Conservation (phyloP, 1,284 basidiomycete species). For the Cerioporus squamosus region DNA sequence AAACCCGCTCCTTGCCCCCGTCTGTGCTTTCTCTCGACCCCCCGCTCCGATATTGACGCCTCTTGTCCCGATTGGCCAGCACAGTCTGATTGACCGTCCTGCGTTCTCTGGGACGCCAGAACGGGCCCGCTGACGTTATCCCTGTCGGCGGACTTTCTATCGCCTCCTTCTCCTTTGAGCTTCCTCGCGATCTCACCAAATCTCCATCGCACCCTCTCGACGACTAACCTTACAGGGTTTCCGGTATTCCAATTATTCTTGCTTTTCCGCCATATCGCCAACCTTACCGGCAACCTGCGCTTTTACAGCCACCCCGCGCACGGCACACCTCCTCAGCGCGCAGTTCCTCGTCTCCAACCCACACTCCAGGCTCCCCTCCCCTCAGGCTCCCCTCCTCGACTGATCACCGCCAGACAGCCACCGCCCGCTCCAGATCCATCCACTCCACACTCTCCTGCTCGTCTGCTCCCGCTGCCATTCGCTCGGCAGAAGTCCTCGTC, state of each 20-base stretch:
- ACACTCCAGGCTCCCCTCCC: constrained; percentile 2
- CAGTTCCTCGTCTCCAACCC: neutral
- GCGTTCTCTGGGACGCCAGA: constrained; percentile 11
- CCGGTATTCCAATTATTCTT: constrained; percentile 21
- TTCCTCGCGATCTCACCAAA: constrained; percentile 19
- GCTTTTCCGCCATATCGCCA: neutral
- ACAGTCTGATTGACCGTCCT: constrained; percentile 13
- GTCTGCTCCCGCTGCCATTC: constrained; percentile 24
- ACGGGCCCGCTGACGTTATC: constrained; percentile 27
- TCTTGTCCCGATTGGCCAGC: constrained; percentile 33
- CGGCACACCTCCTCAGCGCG: neutral
- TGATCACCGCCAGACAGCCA: constrained; percentile 24
- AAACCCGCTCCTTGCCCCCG: constrained; percentile 23
- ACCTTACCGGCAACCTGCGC: constrained; percentile 12
- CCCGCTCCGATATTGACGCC: constrained; percentile 35
- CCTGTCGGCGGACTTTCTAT: constrained; percentile 25
- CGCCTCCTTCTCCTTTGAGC: constrained; percentile 8
- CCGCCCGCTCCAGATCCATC: constrained; percentile 21
- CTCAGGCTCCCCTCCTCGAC: constrained; percentile 24
- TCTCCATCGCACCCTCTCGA: constrained; percentile 18
- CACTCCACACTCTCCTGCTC: constrained; percentile 8
- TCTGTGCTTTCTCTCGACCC: constrained; percentile 29
- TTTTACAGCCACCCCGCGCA: constrained; percentile 7
- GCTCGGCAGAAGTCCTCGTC: constrained; percentile 24
- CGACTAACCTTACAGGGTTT: constrained; percentile 11